Percentiles rank a stretch among this genome's conserved stretches.
These are phyloP conservation scores for Pachysandra terminalis DNA, from an alignment of 164 flowering plant genomes.

Conservation along the genomic window DNA sequence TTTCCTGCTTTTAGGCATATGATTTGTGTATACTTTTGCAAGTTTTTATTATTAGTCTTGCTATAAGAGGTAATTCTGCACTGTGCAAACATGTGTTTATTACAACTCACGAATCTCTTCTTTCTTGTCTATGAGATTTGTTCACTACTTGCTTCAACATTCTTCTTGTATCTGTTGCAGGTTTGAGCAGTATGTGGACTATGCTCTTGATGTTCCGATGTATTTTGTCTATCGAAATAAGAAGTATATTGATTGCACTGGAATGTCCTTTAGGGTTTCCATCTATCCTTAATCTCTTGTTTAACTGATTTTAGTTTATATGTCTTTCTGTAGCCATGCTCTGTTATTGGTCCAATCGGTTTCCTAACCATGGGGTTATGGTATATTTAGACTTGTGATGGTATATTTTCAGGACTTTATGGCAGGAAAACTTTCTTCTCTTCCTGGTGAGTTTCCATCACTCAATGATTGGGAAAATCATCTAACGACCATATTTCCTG, in stretches of 20 bases:
- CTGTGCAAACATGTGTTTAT: too few relatives aligned
- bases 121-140: neutral
- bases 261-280: slow-evolving; percentile 89
- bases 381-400: slow-evolving; percentile 2
- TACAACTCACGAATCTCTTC: too few relatives aligned
- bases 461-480: slow-evolving; percentile 97
- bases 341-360: neutral
- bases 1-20: neutral
- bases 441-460: slow-evolving; percentile 89
- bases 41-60: neutral
- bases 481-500: slow-evolving; percentile 95
- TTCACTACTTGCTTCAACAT: neutral
- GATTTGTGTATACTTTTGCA: neutral
- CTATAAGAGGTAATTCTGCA: neutral
- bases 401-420: slow-evolving; percentile 72
- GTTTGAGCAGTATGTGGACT: slow-evolving; percentile 96
- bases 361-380: neutral
- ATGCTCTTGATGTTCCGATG: slow-evolving; percentile 99
- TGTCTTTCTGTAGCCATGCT: slow-evolving; percentile 6
- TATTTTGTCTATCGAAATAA: slow-evolving; percentile 89
- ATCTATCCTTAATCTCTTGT: slow-evolving; percentile 24
- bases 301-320: slow-evolving; percentile 7
- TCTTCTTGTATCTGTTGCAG: slow-evolving; percentile 34
- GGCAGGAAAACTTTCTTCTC: slow-evolving; percentile 83
- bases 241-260: slow-evolving; percentile 88